Base-by-base conservation (phyloP, 805 yeast genomes). In the Myxozyma kluyveri region DNA sequence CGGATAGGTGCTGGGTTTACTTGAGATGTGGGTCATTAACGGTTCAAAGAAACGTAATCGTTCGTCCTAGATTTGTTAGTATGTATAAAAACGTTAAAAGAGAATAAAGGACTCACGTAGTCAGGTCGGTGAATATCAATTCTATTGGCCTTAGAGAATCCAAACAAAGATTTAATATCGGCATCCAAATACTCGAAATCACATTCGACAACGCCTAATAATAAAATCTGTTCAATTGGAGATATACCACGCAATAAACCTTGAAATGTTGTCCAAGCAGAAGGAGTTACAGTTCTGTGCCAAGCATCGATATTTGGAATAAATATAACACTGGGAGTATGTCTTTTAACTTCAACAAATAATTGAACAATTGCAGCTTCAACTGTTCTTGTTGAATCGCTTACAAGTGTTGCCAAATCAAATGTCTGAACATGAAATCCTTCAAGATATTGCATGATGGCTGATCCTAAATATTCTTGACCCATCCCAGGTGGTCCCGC, bases 381-480 rank as follows among this genome's bases (percentile, higher is more conserved):
- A 1, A 91, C 83, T 0, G 95, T 80, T 22, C 87, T 73, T 0
- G 88, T 80, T 5, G 91, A 75, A 61, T 91, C 97, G 12, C 88
- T 81, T 57, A 82, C 81, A 49, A 93, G 65, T 5, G 83, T 75
- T 1, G 89, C 86, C 51, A 93, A 71, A 65, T 93, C 99, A 38
- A 93, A 73, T 0, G 86, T 79, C 66, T 93, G 97, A 12, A 88
- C 83, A 63, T 88, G 91, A 62, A 84, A 88, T 0, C 96, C 96
- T 69, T 93, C 99, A 46, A 93, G 71, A 59, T 81, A 76, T 62
- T 88, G 85, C 47, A 91, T 72, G 7, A 90, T 73, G 0, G 98
- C 96, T 1, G 89, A 75, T 2, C 89, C 84, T 6, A 93, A 66
- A 65, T 91, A 89, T 58, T 81, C 85, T 63, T 90, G 96, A 0